Percentiles rank a stretch among this genome's conserved stretches.
Conservation (phyloP, 2,329 filamentous ascomycete genomes). For the Hymenoscyphus occultus region DNA sequence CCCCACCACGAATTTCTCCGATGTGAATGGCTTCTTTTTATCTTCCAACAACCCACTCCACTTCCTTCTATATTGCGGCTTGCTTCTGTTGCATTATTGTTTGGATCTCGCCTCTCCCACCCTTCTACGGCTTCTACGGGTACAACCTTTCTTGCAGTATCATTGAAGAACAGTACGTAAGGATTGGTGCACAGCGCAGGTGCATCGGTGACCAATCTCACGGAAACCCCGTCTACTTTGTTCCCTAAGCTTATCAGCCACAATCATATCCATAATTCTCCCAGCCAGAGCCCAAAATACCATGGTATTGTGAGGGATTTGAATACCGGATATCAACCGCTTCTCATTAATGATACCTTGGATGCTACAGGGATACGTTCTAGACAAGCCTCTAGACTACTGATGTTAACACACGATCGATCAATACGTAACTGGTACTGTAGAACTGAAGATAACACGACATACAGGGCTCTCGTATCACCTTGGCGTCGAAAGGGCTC, state of each 20-base stretch:
- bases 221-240: background rate
- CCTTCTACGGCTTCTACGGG: too few relatives aligned
- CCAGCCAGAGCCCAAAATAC: background rate
- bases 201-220: background rate
- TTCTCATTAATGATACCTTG: background rate
- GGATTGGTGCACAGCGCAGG: too few relatives aligned
- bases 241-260: background rate
- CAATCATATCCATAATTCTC: background rate
- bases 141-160: background rate
- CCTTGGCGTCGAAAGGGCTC: background rate
- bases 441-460: background rate
- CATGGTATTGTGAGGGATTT: background rate
- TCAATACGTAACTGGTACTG: too few relatives aligned
- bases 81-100: background rate
- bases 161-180: background rate
- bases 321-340: background rate
- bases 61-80: background rate
- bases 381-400: background rate
- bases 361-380: background rate
- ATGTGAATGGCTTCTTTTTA: slow-evolving; percentile 4
- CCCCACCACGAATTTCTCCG: background rate
- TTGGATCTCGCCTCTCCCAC: background rate
- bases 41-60: background rate
- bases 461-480: background rate
- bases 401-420: background rate